These are phyloP conservation scores for Umbelopsis vinacea DNA, from an alignment of 192 early-diverging fungal genomes.

Conservation along the genomic window DNA sequence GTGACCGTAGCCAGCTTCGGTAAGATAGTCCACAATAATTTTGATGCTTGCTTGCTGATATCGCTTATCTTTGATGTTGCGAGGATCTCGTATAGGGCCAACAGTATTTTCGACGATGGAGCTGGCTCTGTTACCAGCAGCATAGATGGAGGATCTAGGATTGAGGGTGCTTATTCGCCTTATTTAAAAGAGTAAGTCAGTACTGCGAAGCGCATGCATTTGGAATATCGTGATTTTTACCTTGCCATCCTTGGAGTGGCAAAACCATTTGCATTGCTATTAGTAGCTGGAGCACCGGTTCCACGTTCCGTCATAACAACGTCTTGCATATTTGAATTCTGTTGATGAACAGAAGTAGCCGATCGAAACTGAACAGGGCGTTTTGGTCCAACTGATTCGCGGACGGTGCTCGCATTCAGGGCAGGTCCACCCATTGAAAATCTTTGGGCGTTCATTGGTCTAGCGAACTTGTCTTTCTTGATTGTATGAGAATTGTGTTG, in stretches of 20 bases:
- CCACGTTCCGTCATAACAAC: slow-evolving; percentile 10
- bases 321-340: not conserved
- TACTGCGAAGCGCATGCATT: not conserved
- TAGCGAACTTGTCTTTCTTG: slow-evolving; percentile 15
- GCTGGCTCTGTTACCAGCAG: not conserved
- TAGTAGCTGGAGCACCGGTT: not conserved
- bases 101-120: slow-evolving; percentile 4
- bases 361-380: slow-evolving; percentile 9
- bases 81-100: slow-evolving; percentile 32
- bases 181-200: not conserved
- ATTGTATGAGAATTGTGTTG: not conserved
- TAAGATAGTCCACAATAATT: slow-evolving; percentile 60
- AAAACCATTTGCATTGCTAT: not conserved
- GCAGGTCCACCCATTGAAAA: slow-evolving; percentile 14
- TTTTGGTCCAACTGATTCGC: slow-evolving; percentile 4
- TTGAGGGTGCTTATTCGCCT: slow-evolving; percentile 4
- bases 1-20: slow-evolving; percentile 56
- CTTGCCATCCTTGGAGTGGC: slow-evolving; percentile 2
- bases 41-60: slow-evolving; percentile 57
- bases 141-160: not conserved
- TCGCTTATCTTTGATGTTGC: slow-evolving; percentile 42
- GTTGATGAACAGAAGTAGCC: not conserved
- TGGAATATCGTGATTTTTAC: not conserved
- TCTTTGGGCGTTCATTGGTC: not conserved
- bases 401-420: not conserved